phyloP scores from a whole-genome alignment of 176 grass and related monocot genomes.

The Zea luxurians region DNA sequence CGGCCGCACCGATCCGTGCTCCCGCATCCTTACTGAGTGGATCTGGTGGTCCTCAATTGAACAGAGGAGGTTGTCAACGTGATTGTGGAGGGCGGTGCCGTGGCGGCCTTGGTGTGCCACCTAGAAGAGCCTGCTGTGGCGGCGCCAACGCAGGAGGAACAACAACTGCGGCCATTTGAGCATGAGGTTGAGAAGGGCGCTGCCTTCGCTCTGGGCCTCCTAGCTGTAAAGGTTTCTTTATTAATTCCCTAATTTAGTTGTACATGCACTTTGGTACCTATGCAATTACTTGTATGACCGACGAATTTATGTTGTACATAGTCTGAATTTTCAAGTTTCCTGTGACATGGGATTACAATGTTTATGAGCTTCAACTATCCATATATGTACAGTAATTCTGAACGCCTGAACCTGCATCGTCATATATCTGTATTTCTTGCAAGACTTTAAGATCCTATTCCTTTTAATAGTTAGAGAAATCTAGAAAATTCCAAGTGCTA shows the following conservation, averaged over 20 bases:
- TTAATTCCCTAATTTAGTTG: not conserved
- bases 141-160: constrained; percentile 43
- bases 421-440: not conserved
- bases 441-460: not conserved
- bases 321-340: not conserved
- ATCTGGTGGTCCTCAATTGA: too few species aligned
- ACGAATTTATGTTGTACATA: not conserved
- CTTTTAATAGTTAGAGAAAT: not conserved
- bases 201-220: constrained; percentile 92
- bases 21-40: constrained; percentile 31
- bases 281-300: constrained; percentile 22
- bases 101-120: too few species aligned
- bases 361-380: not conserved
- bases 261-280: not conserved
- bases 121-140: not conserved
- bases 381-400: not conserved
- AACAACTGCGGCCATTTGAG: constrained; percentile 28
- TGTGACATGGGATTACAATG: not conserved
- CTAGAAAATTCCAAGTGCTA: not conserved
- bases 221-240: constrained; percentile 78
- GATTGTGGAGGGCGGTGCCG: too few species aligned
- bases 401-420: not conserved
- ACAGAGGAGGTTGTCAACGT: too few species aligned
- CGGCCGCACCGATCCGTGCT: constrained; percentile 20
- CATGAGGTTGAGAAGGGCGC: constrained; percentile 77